Evolutionary conservation across 805 yeast genomes (phyloP), one percentile per base, ranked within the genome.

Genomic region (Pichia thaimueangensis): DNA sequence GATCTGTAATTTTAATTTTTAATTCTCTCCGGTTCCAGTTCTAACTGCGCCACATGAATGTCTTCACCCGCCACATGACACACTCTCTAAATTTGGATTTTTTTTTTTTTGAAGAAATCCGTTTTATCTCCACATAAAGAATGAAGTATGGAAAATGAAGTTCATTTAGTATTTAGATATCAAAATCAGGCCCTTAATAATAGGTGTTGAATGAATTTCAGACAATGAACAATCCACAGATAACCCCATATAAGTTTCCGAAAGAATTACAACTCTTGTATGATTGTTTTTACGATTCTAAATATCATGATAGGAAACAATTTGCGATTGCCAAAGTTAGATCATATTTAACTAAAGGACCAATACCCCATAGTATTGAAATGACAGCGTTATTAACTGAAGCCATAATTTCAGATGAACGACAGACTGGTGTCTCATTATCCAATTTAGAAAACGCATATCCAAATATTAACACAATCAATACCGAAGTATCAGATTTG

Each of bases 291-390:
- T 81, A 70, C 51, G 15, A 43, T 8, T 50, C 53, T 17, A 44
- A 47, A 25, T 47, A 45, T 1, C 46, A 45, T 2, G 72, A 68
- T 34, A 41, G 49, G 4, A 58, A 78, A 36, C 11, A 30, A 6
- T 53, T 73, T 39, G 88, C 82, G 0, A 58, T 81, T 6, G 66
- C 67, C 39, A 68, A 64, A 47, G 80, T 80, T 5, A 63, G 70
- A 41, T 75, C 80, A 1, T 74, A 74, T 52, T 60, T 63, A 30
- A 68, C 83, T 2, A 67, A 84, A 54, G 87, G 88, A 16, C 43
- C 70, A 65, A 51, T 84, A 13, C 89, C 93, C 1, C 93, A 82
- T 56, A 80, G 82, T 0, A 68, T 86, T 25, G 91, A 82, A 51
- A 61, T 78, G 32, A 85, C 94, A 0, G 69, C 80, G 0, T 62